Base-by-base conservation (phyloP, 345 rosid genomes). In the Alliaria petiolata region DNA sequence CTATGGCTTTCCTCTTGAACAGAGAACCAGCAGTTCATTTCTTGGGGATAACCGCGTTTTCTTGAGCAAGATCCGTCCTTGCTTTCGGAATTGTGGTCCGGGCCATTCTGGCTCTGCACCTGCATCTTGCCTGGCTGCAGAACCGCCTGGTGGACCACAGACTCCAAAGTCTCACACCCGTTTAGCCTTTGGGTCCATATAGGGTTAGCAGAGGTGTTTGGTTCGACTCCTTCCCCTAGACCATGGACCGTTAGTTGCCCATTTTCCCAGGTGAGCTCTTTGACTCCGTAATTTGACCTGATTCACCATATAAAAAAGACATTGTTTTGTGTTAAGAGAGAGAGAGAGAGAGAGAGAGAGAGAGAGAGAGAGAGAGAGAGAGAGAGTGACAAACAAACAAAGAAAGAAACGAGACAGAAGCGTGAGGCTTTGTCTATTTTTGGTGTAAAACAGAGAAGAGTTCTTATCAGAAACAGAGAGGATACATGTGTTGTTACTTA, bases 211-310 rank as follows among this genome's bases (percentile, higher is more conserved):
- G 71, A 80, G 28, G 65, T 4, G 8, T 65, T 53, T 17, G 73
- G 79, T 20, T 65, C 74, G 35, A 63, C 54, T 31, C 42, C 65
- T 19, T 76, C 76, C 47, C 76, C 71, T 30, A 81, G 81, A 52
- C 85, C 89, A 43, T 81, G 76, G 66, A 83, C 80, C 5, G 81
- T 77, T 55, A 78, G 3, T 40, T 85, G 83, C 46, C 87, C 85
- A 65, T 83, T 85, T 53, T 80, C 81, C 85, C 89, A 85, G 64
- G 81, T 78, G 30, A 80, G 84, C 76, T 81, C 85, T 66, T 80
- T 77, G 6, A 80, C 74, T 73, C 79, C 84, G 38, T 80, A 78
- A 35, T 75, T 78, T 12, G 84, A 78, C 87, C 87, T 82, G 81
- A 55, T 15, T n/a, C 44, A 52, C 26, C 45, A 56, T 28, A 30